phyloP scores from a whole-genome alignment of 108 stramenopile genomes.

The Nitzschia putrida region DNA sequence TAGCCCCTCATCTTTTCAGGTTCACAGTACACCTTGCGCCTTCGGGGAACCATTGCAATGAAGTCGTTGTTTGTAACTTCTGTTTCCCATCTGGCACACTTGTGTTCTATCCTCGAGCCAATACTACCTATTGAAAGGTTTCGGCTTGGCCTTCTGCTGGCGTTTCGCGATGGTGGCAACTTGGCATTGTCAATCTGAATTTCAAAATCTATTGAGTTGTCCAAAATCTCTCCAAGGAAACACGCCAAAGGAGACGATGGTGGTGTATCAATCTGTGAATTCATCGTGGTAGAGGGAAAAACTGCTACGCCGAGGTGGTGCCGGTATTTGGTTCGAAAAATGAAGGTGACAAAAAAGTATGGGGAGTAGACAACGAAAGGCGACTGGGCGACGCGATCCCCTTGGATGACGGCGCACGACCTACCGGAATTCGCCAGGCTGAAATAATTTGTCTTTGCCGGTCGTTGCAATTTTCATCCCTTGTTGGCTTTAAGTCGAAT shows the following conservation, averaged over 20 bases:
- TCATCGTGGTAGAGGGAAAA: conserved; percentile 16
- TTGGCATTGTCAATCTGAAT: conserved; percentile 18
- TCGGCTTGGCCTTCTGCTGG: neutral
- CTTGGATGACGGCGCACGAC: too few relatives aligned
- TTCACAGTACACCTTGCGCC: conserved; percentile 20
- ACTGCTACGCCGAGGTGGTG: too few relatives aligned
- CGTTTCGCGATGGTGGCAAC: neutral
- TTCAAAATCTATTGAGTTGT: conserved; percentile 2
- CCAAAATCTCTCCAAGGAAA: conserved; percentile 19
- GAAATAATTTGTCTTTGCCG: too few relatives aligned
- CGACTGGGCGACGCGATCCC: too few relatives aligned
- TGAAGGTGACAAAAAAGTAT: too few relatives aligned
- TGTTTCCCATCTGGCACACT: conserved; percentile 12
- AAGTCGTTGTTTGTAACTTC: conserved; percentile 19
- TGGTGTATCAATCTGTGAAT: neutral
- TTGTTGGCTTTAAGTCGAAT: too few relatives aligned
- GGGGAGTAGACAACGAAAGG: too few relatives aligned
- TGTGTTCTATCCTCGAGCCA: neutral
- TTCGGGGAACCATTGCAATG: conserved; percentile 7
- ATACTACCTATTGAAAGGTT: neutral
- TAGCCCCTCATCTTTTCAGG: conserved; percentile 14
- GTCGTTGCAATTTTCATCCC: too few relatives aligned
- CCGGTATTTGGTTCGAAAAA: too few relatives aligned
- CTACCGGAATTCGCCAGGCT: too few relatives aligned
- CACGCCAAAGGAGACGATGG: neutral